Base-by-base conservation (phyloP, 805 yeast genomes). In the Candida insectalens region DNA sequence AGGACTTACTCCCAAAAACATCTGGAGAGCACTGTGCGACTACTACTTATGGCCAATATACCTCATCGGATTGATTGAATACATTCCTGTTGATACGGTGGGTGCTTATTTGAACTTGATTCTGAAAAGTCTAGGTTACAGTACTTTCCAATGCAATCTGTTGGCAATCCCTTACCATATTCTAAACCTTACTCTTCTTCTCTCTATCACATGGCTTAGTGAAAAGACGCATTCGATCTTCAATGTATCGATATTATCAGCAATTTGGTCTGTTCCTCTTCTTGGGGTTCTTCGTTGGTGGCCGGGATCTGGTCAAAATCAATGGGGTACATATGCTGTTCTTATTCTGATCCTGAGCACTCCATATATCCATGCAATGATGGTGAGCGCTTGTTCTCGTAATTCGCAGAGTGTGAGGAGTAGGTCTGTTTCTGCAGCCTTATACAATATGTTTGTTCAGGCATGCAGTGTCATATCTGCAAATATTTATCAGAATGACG, bases 41-140 rank as follows among this genome's bases (percentile, higher is more conserved):
- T 67, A 56, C 41, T 71, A 69, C 44, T 37, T 71, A 36, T 60
- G 73, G 65, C 78, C 79, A 9, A 45, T 71, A 21, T 69, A 67
- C 39, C 38, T 61, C 5, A 39, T 34, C 9, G 67, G 79, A 6
- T 27, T 73, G 6, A 37, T 68, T 10, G 47, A 48, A 19, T 56
- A 51, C 37, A 51, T 64, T 19, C 61, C 63, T 6, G 34, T 47
- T 9, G 38, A 50, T 10, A 63, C 69, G 1, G 50, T 59, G 12
- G 36, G 46, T 16, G 43, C 41, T 3, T 74, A 73, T 50, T 40
- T 70, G 46, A 62, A 76, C 0, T 48, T 73, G 33, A 63, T 64
- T 3, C 50, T 74, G 46, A 63, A 59, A 40, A 42, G 45, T 19
- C 49, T 73, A 42, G 77, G 77, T 1, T 74, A 67, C 52, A 49